Base-by-base conservation (phyloP, 1,284 basidiomycete species). In the Sanghuangporus weigelae region DNA sequence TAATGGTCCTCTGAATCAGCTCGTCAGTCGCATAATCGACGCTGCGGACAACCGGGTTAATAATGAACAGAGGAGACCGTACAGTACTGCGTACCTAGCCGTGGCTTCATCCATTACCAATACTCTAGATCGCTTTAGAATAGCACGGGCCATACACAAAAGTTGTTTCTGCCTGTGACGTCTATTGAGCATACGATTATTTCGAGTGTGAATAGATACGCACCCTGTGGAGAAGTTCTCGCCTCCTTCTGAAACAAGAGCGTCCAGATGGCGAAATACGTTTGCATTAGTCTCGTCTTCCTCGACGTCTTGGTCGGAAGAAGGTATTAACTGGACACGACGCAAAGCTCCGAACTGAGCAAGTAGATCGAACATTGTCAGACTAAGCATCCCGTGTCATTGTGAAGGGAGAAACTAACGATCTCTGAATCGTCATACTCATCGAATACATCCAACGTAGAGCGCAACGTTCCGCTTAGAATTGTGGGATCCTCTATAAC, bases 221-320 rank as follows among this genome's bases (percentile, higher is more conserved):
- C 69, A 89, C 89, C 95, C 95, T 5, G 90, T 90, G 0, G 90
- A 94, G 73, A 96, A 96, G 75, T 96, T 97, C 51, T 96, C 94
- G n/a, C 94, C 94, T 1, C 89, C 89, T 75, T 93, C 92, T 1
- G 90, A 90, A 8, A 97, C 94, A 12, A 85, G 74, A 0, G 90
- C 92, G 66, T 94, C 92, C 1, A 98, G 80, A 72, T 94, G 87
- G 38, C 86, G 84, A 84, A 97, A 97, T 4, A 93, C 86, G 67
- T 95, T 95, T 40, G 76, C 81, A 70, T 96, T 96, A 11, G 5
- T n/a, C 63, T 93, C 77, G 4, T 80, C 81, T 7, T 77, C 77
- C 19, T 77, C 49, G 84, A 78, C 81, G 0, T 75, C 72, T 4
- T 77, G 74, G 5, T 54, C 53, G 31, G 31, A 35, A 11, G 53